These are phyloP conservation scores for Spergularia bocconei DNA, from an alignment of 148 eudicot species.

Conservation along the genomic window DNA sequence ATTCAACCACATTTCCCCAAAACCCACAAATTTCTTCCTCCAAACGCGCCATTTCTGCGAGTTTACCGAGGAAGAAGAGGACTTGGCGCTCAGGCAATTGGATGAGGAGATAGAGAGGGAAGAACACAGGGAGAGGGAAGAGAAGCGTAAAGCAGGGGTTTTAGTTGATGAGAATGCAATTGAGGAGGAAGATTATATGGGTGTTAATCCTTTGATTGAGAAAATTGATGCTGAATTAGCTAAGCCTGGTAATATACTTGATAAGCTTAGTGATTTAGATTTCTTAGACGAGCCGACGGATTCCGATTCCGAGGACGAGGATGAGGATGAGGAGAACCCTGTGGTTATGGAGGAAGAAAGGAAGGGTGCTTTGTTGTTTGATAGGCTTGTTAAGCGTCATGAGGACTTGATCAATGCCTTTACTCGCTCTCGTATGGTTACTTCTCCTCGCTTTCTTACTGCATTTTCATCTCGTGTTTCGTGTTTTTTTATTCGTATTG, in stretches of 20 bases:
- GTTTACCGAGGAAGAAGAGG: background rate
- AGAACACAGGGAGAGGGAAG: slow-evolving; percentile 51
- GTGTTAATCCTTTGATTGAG: slow-evolving; percentile 62
- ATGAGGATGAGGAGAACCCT: slow-evolving; percentile 46
- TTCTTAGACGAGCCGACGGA: slow-evolving; percentile 16
- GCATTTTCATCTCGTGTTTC: background rate
- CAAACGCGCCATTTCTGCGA: slow-evolving; percentile 12
- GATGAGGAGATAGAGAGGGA: slow-evolving; percentile 37
- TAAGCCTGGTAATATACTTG: background rate
- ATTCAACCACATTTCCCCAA: slow-evolving; percentile 10
- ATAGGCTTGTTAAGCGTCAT: slow-evolving; percentile 50
- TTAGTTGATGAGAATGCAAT: slow-evolving; percentile 51
- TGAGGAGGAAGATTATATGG: slow-evolving; percentile 72
- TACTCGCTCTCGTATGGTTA: slow-evolving; percentile 47
- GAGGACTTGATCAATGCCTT: slow-evolving; percentile 55
- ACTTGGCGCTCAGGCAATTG: slow-evolving; percentile 22
- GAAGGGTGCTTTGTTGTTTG: slow-evolving; percentile 32
- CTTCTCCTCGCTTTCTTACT: background rate
- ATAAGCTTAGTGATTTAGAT: background rate
- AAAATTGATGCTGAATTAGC: slow-evolving; percentile 50
- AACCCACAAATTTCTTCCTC: background rate
- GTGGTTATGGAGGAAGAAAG: slow-evolving; percentile 23
- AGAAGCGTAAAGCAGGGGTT: slow-evolving; percentile 52
- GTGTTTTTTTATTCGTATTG: background rate
- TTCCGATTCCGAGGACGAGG: slow-evolving; percentile 60